A percentile compares a stretch with the other conserved stretches of the same genome.
Evolutionary conservation across 2,329 filamentous ascomycete species (phyloP).

Genomic region (Sphaceloma murrayae): DNA sequence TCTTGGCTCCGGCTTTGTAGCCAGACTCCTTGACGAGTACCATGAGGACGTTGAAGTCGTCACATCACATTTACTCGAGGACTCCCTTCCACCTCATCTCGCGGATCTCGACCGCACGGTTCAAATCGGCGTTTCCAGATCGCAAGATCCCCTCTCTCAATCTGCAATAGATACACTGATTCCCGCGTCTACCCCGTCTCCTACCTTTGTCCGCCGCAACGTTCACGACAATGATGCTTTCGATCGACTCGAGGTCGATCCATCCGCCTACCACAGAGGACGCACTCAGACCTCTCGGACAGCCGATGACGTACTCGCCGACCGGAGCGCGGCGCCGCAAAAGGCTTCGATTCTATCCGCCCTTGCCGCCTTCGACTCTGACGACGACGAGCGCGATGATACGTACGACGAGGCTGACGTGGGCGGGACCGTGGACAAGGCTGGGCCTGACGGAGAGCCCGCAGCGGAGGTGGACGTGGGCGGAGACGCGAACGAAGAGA

Average conservation of each 20-base stretch:
- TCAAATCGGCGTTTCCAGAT: conserved; percentile 35
- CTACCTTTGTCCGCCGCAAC: conserved; percentile 53
- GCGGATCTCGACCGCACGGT: conserved; percentile 54
- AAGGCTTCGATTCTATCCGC: conserved; percentile 85
- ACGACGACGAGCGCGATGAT: conserved; percentile 94
- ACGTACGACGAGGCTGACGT: conserved; percentile 92
- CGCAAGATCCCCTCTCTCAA: conserved; percentile 5
- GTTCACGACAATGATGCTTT: conserved; percentile 74
- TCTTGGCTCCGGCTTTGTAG: conserved; percentile 71
- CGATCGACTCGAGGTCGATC: conserved; percentile 57
- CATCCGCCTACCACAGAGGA: conserved; percentile 66
- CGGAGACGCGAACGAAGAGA: conserved; percentile 52
- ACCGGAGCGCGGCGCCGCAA: conserved; percentile 55
- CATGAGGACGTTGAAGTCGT: conserved; percentile 67
- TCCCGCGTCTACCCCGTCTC: conserved; percentile 49
- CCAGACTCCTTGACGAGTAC: conserved; percentile 71
- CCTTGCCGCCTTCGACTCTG: conserved; percentile 77
- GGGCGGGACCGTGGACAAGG: conserved; percentile 71
- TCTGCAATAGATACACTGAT: conserved; percentile 36
- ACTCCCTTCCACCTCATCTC: conserved; percentile 61
- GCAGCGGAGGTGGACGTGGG: conserved; percentile 42
- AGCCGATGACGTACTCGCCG: conserved; percentile 62
- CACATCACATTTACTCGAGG: conserved; percentile 71
- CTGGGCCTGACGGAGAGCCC: conserved; percentile 41
- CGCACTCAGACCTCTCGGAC: conserved; percentile 55